Percentiles rank a stretch among this genome's conserved stretches.
Evolutionary conservation across 2,329 filamentous ascomycete species (phyloP).

Genomic region (Colletotrichum zoysiae): DNA sequence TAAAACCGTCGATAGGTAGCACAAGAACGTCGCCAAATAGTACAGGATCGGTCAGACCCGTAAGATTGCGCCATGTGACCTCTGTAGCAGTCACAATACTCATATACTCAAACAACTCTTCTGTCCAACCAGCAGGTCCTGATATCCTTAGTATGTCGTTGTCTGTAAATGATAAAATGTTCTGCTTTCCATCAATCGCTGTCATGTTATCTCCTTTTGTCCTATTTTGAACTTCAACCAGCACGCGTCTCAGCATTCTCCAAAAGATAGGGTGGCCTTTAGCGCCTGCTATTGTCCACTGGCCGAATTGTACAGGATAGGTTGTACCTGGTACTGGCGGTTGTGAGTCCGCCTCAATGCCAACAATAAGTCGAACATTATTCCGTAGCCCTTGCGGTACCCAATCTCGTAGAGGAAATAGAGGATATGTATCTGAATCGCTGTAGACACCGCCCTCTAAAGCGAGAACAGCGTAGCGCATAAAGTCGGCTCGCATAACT

Average conservation of each 20-base stretch:
- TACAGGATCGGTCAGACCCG: background rate
- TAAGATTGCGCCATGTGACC: background rate
- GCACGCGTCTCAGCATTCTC: background rate
- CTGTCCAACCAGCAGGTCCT: background rate
- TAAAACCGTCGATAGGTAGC: background rate
- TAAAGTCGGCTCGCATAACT: background rate
- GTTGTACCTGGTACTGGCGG: background rate
- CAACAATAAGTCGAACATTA: background rate
- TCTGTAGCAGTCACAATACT: background rate
- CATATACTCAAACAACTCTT: background rate
- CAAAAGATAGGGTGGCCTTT: background rate
- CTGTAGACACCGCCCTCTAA: background rate
- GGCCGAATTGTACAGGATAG: background rate
- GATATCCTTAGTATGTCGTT: background rate
- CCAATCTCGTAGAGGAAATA: background rate
- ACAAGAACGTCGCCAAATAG: background rate
- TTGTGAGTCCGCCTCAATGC: background rate
- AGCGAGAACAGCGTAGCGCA: background rate
- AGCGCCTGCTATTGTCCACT: background rate
- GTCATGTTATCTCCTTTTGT: background rate
- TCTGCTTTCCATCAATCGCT: background rate
- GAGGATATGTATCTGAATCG: background rate
- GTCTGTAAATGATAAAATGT: background rate
- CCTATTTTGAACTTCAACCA: background rate
- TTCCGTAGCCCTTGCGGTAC: background rate